These are phyloP conservation scores for Phoma sp. DNA, from an alignment of 2,329 filamentous ascomycete genomes.

Conservation along the genomic window DNA sequence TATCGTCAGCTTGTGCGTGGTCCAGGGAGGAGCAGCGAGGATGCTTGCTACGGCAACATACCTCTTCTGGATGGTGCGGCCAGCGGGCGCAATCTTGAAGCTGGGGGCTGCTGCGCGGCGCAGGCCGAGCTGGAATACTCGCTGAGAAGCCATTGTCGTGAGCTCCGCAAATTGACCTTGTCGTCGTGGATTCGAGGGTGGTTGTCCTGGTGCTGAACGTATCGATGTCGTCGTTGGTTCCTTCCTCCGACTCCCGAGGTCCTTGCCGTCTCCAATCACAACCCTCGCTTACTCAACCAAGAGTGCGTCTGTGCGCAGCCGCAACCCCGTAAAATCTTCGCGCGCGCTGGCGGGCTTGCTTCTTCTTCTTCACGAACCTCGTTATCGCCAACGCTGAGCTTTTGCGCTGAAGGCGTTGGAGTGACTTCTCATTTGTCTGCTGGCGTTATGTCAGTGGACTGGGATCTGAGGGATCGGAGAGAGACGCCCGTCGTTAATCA, in stretches of 20 bases:
- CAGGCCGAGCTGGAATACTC: slow-evolving; percentile 53
- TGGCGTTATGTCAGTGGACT: slow-evolving; percentile 50
- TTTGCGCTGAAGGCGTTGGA: slow-evolving; percentile 44
- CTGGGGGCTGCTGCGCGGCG: slow-evolving; percentile 51
- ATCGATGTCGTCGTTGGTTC: slow-evolving; percentile 39
- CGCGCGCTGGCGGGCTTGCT: slow-evolving; percentile 16
- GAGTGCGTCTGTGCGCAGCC: slow-evolving; percentile 4
- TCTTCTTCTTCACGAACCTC: slow-evolving; percentile 46
- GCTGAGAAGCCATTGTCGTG: slow-evolving; percentile 52
- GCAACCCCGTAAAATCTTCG: slow-evolving; percentile 44
- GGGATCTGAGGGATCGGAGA: slow-evolving; percentile 52
- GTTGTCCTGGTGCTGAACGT: slow-evolving; percentile 28
- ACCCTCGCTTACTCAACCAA: slow-evolving; percentile 18
- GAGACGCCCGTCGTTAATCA: slow-evolving; percentile 61
- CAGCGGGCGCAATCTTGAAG: slow-evolving; percentile 48
- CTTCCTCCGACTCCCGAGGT: slow-evolving; percentile 37
- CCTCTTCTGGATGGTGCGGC: slow-evolving; percentile 57
- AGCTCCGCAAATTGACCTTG: slow-evolving; percentile 7
- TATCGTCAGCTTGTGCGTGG: slow-evolving; percentile 15
- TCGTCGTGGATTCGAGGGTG: slow-evolving; percentile 32
- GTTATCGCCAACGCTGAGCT: slow-evolving; percentile 48
- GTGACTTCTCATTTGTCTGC: slow-evolving; percentile 43
- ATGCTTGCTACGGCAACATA: slow-evolving; percentile 40
- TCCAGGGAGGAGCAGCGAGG: slow-evolving; percentile 8
- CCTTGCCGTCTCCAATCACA: slow-evolving; percentile 38